Evolutionary conservation across 2,329 filamentous ascomycete genomes (phyloP).

Genomic region (Sporothrix euskadiensis): DNA sequence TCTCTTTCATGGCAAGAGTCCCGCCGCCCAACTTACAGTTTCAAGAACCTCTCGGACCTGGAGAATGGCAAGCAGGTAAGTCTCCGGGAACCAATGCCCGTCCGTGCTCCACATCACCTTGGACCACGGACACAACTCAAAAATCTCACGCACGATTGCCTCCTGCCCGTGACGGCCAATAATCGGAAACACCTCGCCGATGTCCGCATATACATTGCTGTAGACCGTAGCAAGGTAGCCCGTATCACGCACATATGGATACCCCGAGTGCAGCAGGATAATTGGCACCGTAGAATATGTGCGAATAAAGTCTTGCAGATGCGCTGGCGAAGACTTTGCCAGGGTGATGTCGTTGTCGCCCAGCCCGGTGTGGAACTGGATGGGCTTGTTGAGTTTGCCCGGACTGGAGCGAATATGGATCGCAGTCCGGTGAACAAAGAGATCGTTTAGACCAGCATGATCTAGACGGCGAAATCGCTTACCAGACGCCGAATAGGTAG

Average conservation of each 20-base stretch:
- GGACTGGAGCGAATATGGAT: slow-evolving; percentile 54
- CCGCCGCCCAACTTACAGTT: slow-evolving; percentile 49
- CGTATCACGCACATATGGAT: slow-evolving; percentile 76
- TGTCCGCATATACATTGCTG: slow-evolving; percentile 76
- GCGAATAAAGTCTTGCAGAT: slow-evolving; percentile 72
- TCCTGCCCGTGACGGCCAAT: slow-evolving; percentile 76
- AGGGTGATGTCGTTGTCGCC: slow-evolving; percentile 78
- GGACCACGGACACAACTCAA: slow-evolving; percentile 72
- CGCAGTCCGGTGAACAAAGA: slow-evolving; percentile 65
- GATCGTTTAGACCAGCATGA: slow-evolving; percentile 66
- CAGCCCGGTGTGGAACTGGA: slow-evolving; percentile 82
- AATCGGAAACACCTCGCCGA: slow-evolving; percentile 80
- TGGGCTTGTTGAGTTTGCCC: slow-evolving; percentile 60
- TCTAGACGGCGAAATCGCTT: slow-evolving; percentile 55
- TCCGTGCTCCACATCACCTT: slow-evolving; percentile 81
- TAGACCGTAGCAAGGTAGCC: slow-evolving; percentile 78
- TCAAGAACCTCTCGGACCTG: slow-evolving; percentile 72
- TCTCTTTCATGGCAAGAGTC: not conserved
- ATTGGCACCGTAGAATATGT: slow-evolving; percentile 69
- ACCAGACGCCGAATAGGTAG: slow-evolving; percentile 37
- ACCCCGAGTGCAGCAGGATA: slow-evolving; percentile 76
- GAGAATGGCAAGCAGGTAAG: slow-evolving; percentile 69
- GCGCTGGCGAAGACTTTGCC: slow-evolving; percentile 68
- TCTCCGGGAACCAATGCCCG: slow-evolving; percentile 77
- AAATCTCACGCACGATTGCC: slow-evolving; percentile 65